Evolutionary conservation across 192 early-diverging fungal species (phyloP).

Genomic region (Umbelopsis sp.): DNA sequence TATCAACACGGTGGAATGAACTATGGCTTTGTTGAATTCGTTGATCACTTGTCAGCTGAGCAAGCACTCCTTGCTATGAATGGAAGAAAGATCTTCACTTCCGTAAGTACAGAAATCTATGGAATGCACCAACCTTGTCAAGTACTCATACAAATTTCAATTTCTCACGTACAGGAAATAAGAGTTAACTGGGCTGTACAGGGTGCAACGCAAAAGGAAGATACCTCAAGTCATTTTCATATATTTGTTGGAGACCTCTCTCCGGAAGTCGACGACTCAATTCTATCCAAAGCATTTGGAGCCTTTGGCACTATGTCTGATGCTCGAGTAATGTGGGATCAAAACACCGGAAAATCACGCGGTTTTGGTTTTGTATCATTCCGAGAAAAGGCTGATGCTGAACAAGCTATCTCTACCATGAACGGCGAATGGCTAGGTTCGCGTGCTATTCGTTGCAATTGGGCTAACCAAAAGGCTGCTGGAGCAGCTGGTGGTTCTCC

Average conservation of each 20-base stretch:
- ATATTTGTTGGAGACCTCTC: constrained; percentile 92
- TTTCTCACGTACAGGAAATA: constrained; percentile 21
- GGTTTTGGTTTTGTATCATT: constrained; percentile 90
- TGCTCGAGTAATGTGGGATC: constrained; percentile 93
- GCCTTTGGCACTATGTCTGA: constrained; percentile 73
- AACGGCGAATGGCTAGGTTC: constrained; percentile 85
- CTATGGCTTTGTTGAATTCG: constrained; percentile 87
- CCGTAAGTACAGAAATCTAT: constrained; percentile 42
- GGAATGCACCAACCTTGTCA: background rate
- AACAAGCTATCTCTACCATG: constrained; percentile 80
- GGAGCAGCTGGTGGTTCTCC: background rate
- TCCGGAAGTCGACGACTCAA: constrained; percentile 82
- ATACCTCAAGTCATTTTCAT: constrained; percentile 62
- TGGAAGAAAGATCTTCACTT: constrained; percentile 60
- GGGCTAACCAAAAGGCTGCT: constrained; percentile 78
- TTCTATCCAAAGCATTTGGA: constrained; percentile 76
- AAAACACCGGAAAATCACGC: constrained; percentile 82
- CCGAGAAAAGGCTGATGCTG: constrained; percentile 78
- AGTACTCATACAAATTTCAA: background rate
- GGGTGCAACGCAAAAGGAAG: constrained; percentile 29
- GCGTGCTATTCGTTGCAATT: constrained; percentile 83
- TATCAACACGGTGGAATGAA: constrained; percentile 49
- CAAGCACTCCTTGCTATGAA: constrained; percentile 71
- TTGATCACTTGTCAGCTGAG: constrained; percentile 70
- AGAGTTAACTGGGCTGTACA: constrained; percentile 35